Percentiles rank a stretch among this genome's conserved stretches.
Evolutionary conservation across 1,284 basidiomycete species (phyloP).

Genomic region (Acaromyces ingoldii): DNA sequence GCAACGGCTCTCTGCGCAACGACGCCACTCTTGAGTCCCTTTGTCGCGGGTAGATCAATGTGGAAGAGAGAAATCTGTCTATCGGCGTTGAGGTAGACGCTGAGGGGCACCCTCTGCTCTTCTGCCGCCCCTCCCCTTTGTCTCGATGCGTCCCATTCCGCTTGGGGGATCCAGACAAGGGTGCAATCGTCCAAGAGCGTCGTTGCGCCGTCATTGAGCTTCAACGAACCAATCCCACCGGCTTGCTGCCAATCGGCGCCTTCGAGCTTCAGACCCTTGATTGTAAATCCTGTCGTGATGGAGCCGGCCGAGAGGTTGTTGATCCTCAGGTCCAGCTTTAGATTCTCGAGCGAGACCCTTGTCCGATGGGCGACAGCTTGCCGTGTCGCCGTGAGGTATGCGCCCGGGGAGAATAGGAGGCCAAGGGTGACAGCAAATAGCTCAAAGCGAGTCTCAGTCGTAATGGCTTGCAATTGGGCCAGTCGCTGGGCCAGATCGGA

Average conservation of each 20-base stretch:
- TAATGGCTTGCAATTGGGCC: slow-evolving; percentile 22
- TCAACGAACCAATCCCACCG: slow-evolving; percentile 15
- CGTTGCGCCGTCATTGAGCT: slow-evolving; percentile 30
- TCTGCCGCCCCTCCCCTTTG: neutral
- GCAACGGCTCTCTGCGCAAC: slow-evolving; percentile 46
- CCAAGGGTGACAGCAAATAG: slow-evolving; percentile 36
- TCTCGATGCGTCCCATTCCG: neutral
- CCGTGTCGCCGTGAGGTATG: slow-evolving; percentile 48
- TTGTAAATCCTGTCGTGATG: neutral
- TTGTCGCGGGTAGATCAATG: slow-evolving; percentile 70
- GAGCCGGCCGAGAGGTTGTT: no score
- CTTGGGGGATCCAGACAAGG: slow-evolving; percentile 25
- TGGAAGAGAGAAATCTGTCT: slow-evolving; percentile 84
- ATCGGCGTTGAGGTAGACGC: slow-evolving; percentile 86
- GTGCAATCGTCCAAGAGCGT: slow-evolving; percentile 30
- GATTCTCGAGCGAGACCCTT: slow-evolving; percentile 36
- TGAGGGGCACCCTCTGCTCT: slow-evolving; percentile 58
- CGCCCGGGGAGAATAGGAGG: slow-evolving; percentile 38
- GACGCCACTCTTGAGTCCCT: slow-evolving; percentile 13
- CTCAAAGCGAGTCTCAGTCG: slow-evolving; percentile 26
- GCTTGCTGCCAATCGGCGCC: slow-evolving; percentile 38
- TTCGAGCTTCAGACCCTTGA: slow-evolving; percentile 31
- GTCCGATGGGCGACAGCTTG: slow-evolving; percentile 40
- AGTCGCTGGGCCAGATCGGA: slow-evolving; percentile 34
- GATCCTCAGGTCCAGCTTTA: slow-evolving; percentile 26